Percentiles rank a stretch among this genome's conserved stretches.
These are phyloP conservation scores for Podosphaera xanthii DNA, from an alignment of 2,329 filamentous ascomycete species.

Conservation along the genomic window DNA sequence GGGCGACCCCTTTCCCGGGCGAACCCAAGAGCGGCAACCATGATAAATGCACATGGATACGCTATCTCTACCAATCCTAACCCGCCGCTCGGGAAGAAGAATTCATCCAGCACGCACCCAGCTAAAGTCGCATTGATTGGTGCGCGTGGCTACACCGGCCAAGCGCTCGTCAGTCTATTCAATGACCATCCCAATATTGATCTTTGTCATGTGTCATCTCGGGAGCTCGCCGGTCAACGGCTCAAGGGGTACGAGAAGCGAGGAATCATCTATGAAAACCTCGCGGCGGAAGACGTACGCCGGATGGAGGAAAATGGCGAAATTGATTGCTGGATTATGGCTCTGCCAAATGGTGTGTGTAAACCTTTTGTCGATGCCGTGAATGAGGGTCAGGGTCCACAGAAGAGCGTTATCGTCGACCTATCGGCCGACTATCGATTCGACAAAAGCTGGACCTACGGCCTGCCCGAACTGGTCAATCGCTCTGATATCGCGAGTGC, in stretches of 20 bases:
- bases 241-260: slow-evolving; percentile 79
- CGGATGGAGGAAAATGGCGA: slow-evolving; percentile 64
- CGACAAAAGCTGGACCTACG: slow-evolving; percentile 67
- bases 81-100: slow-evolving; percentile 71
- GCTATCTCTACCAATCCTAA: slow-evolving; percentile 61
- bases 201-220: slow-evolving; percentile 74
- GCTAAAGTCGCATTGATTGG: slow-evolving; percentile 73
- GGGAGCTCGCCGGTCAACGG: slow-evolving; percentile 70
- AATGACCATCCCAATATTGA: slow-evolving; percentile 81
- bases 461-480: slow-evolving; percentile 65
- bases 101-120: slow-evolving; percentile 57
- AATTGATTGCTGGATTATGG: slow-evolving; percentile 95
- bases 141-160: slow-evolving; percentile 81
- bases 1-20: too few relatives aligned
- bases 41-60: slow-evolving; percentile 22
- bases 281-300: slow-evolving; percentile 66
- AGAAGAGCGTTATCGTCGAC: slow-evolving; percentile 63
- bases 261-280: slow-evolving; percentile 77
- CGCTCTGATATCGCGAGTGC: slow-evolving; percentile 55
- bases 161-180: slow-evolving; percentile 68
- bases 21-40: too few relatives aligned
- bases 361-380: slow-evolving; percentile 84
- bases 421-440: slow-evolving; percentile 95
- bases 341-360: slow-evolving; percentile 84
- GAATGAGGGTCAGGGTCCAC: slow-evolving; percentile 37